Evolutionary conservation across 2,329 filamentous ascomycete genomes (phyloP), one percentile per base, ranked within the genome.

Genomic region (Neospermospora avenae): DNA sequence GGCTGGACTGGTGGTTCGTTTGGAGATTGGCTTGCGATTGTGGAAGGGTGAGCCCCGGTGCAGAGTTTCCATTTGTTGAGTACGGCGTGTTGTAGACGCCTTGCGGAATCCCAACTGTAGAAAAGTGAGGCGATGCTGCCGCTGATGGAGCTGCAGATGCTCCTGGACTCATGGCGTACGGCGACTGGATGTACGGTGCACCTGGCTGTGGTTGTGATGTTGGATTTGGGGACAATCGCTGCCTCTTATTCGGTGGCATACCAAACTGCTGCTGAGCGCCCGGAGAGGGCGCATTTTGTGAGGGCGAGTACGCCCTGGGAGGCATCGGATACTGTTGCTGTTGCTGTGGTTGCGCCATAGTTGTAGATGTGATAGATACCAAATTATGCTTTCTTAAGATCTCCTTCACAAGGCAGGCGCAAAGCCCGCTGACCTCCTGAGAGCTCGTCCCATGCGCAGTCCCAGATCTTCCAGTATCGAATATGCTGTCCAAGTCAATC

Each of bases 211-310:
- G 86, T 66, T 87, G 86, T 28, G 88, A 86, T n/a, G 80, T 76
- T 35, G 86, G 83, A 59, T 86, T 86, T 55, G 88, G 86, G 25
- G 88, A 90, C 51, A 90, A 77, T 59, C 85, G 87, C 72, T 83
- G 87, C 72, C 89, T 84, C 77, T 95, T 93, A 61, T 83, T 84
- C 16, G 90, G 86, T 52, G 89, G 89, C 52, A 87, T 83, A 61
- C 74, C 71, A 68, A 75, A 88, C 46, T 80, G 76, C 64, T 83
- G 81, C 80, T 80, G 78, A 22, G 81, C 77, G 53, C 78, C 81
- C 46, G 87, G 85, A 24, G 87, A 87, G 24, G 85, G 81, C 37
- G 82, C 80, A 52, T 81, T 81, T 59, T 84, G 86, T 31, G 83
- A 81, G 66, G 85, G 85, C 63, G 86, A 87, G 74, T 84, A 90